Evolutionary conservation across 306 rosid genomes (phyloP), one percentile per base, ranked within the genome.

Genomic region (Parietaria judaica): DNA sequence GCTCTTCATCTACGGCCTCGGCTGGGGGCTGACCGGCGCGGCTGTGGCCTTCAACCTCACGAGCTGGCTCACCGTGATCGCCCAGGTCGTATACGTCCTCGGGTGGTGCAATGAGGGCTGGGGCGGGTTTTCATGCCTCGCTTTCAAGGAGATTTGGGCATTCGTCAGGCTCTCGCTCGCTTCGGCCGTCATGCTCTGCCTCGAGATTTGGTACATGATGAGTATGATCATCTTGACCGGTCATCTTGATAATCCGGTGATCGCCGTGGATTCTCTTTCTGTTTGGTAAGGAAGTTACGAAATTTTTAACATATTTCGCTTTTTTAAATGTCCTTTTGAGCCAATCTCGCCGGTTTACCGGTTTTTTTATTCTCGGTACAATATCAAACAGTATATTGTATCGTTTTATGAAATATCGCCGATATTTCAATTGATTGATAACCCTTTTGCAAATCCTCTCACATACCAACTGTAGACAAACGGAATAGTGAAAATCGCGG

Each of bases 111-210:
- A 79, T 57, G 89, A 87, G 56, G 86, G 85, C 9, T 87, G 97
- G 97, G 76, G 35, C 44, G 97, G 96, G 8, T 64, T 81, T 10
- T 70, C 96, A 4, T 74, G 86, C 87, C 16, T 62, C 52, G 97
- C 97, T 10, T 68, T 90, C 59, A 74, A 74, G 57, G 97, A 83
- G 62, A 79, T 90, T 1, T 87, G 96, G 96, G 81, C 82, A 10
- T 87, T 90, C 70, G 80, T 85, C 41, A 75, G 77, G 76, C 94
- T 90, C 15, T 90, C 95, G 3, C 56, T 90, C 47, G 94, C 87
- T 11, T 90, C 97, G 0, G 96, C 96, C 48, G 76, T 90, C 4
- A 90, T 87, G 97, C 88, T 87, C 67, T 87, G 96, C 66, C 76
- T 89, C 66, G 97, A 86, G 80, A 7, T 84, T 60, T 86, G 97